Percentiles rank a stretch among this genome's conserved stretches.
These are phyloP conservation scores for Cyphellophora attinorum DNA, from an alignment of 2,329 filamentous ascomycete species.

Conservation along the genomic window DNA sequence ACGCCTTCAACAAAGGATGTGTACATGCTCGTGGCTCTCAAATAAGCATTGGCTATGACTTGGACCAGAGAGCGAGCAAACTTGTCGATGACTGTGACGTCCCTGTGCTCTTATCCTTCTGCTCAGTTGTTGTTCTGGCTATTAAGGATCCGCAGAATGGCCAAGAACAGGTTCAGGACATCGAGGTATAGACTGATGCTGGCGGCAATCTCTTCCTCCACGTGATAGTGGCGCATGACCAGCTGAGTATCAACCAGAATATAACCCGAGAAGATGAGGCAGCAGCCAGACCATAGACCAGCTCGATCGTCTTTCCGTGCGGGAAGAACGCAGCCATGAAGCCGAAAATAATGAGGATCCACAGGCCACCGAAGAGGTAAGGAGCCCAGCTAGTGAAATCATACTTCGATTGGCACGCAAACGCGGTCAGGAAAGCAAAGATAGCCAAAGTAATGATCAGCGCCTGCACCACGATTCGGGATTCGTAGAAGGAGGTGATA, in stretches of 20 bases:
- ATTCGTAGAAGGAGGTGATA: constrained; percentile 82
- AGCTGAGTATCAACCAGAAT: constrained; percentile 95
- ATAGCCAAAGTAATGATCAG: constrained; percentile 70
- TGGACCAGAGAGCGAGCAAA: no score
- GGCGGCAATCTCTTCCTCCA: constrained; percentile 95
- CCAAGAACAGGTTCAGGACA: constrained; percentile 92
- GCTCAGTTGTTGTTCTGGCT: constrained; percentile 80
- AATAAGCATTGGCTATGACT: no score
- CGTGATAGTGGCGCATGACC: constrained; percentile 89
- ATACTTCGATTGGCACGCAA: constrained; percentile 95
- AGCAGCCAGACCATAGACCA: constrained; percentile 70
- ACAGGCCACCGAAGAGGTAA: constrained; percentile 82
- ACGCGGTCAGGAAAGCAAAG: constrained; percentile 58
- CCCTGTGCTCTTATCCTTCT: no score
- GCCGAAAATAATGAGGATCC: constrained; percentile 83
- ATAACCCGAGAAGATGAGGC: constrained; percentile 90
- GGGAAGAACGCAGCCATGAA: constrained; percentile 91
- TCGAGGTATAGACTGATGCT: constrained; percentile 92
- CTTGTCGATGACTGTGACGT: no score
- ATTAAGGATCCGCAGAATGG: constrained; percentile 92
- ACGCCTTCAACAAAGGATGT: no score
- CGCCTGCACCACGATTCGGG: constrained; percentile 76
- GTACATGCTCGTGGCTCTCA: no score
- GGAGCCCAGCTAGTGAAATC: constrained; percentile 98
- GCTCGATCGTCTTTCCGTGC: constrained; percentile 67